phyloP scores from a whole-genome alignment of 1,284 basidiomycete genomes.

The Trichosporon sp. region DNA sequence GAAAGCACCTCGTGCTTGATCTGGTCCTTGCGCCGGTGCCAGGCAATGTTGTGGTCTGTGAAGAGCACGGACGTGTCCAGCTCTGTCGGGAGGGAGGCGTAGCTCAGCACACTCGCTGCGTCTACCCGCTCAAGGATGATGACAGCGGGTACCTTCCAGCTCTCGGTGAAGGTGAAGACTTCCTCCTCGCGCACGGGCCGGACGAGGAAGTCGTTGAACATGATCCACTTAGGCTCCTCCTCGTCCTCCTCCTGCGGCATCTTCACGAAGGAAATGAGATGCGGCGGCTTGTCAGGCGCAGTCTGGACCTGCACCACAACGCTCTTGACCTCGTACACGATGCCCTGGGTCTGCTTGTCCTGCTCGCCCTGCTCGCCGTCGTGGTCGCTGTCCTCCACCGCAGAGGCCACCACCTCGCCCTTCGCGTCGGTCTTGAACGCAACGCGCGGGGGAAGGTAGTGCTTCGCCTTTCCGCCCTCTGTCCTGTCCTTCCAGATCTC shows the following conservation, averaged over 20 bases:
- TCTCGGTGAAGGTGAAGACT: constrained; percentile 76
- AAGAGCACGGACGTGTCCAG: constrained; percentile 72
- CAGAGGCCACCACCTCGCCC: constrained; percentile 53
- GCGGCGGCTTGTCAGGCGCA: constrained; percentile 64
- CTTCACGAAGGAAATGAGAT: constrained; percentile 84
- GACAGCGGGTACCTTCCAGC: constrained; percentile 92
- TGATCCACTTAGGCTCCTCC: constrained; percentile 66
- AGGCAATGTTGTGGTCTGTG: constrained; percentile 77
- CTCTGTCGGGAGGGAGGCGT: constrained; percentile 59
- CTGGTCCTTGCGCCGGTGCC: constrained; percentile 67
- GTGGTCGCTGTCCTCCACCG: constrained; percentile 31
- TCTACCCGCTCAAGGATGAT: constrained; percentile 80
- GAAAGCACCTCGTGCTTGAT: constrained; percentile 73
- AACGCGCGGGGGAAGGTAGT: constrained; percentile 44
- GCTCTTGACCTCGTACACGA: constrained; percentile 59
- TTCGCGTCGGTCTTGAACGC: constrained; percentile 30
- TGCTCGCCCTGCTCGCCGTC: constrained; percentile 24
- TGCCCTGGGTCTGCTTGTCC: constrained; percentile 52
- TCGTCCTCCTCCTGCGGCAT: constrained; percentile 57
- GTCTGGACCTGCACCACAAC: constrained; percentile 77
- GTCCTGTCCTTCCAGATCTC: constrained; percentile 67
- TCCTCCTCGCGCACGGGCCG: constrained; percentile 75
- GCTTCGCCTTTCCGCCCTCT: constrained; percentile 17
- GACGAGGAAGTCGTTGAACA: constrained; percentile 97
- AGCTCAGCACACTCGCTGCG: constrained; percentile 57